Evolutionary conservation across 2,329 filamentous ascomycete genomes (phyloP), one percentile per base, ranked within the genome.

Genomic region (Colletotrichum paranaense): DNA sequence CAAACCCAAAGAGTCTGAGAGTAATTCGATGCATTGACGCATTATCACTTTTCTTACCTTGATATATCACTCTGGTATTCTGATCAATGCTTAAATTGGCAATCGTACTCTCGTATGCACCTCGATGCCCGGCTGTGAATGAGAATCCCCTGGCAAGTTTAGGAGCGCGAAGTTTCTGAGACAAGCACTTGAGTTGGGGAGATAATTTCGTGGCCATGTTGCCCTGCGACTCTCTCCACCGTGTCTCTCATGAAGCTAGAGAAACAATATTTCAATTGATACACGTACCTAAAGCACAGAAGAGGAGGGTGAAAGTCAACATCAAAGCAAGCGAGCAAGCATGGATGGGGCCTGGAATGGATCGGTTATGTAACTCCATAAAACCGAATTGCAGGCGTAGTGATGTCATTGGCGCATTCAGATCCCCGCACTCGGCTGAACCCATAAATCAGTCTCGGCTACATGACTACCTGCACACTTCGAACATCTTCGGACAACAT

Each of bases 61-160:
- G 81, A 35, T 80, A 83, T n/a, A 84, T 82, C 3, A 84, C 80
- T n/a, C 77, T 76, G 1, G 79, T 82, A 28, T 76, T 65, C 9
- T 74, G 70, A 22, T 78, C 73, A 9, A 83, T 75, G 1, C 72
- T 72, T 7, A 84, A 71, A 26, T 81, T 82, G 2, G 63, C 42
- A 22, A 83, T 80, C 4, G 82, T 83, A 52, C 49, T 38, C 16
- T 80, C 79, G 49, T 82, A 80, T 30, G 46, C 57, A 1, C 4
- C 49, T 3, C 12, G 9, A 0, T 9, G 60, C 22, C 7, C 12
- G 8, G 16, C 3, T 1, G 56, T 57, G 1, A 35, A 49, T 11
- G 60, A 65, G 9, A 73, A 66, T 2, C 6, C 26, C 1, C 28
- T 46, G 4, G 19, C 52, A 14, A 42, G 9, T 7, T 14, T 9